Percentiles rank a stretch among this genome's conserved stretches.
Evolutionary conservation across 2,329 filamentous ascomycete genomes (phyloP).

Genomic region (Aspergillus alliaceus): DNA sequence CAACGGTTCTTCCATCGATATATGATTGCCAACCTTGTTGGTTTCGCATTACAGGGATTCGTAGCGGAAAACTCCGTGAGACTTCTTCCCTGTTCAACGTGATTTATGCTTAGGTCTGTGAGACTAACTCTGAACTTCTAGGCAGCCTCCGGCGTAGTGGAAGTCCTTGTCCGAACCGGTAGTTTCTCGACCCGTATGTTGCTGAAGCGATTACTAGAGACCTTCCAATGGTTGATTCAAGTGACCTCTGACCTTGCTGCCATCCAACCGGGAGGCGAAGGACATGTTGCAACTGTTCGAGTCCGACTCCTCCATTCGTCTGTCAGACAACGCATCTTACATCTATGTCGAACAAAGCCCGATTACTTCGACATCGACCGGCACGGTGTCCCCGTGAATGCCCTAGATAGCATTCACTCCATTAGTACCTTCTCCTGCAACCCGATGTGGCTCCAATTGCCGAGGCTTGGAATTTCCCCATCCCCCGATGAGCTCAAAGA

Average conservation of each 20-base stretch:
- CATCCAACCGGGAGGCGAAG: constrained; percentile 66
- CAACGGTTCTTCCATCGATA: constrained; percentile 76
- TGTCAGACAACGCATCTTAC: constrained; percentile 64
- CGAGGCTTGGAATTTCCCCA: constrained; percentile 67
- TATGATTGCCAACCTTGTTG: constrained; percentile 46
- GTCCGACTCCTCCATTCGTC: constrained; percentile 68
- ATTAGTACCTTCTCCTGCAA: constrained; percentile 67
- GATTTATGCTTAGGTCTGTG: background rate
- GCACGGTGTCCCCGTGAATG: constrained; percentile 68
- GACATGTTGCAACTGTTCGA: constrained; percentile 62
- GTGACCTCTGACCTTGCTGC: constrained; percentile 63
- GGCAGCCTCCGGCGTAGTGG: constrained; percentile 68
- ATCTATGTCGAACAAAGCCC: constrained; percentile 53
- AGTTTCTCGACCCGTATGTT: constrained; percentile 69
- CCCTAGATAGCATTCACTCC: constrained; percentile 70
- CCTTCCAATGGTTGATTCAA: constrained; percentile 71
- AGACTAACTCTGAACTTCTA: background rate
- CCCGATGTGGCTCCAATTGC: constrained; percentile 65
- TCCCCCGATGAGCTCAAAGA: constrained; percentile 60
- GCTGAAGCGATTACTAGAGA: constrained; percentile 65
- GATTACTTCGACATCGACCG: constrained; percentile 60
- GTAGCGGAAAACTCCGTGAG: constrained; percentile 22
- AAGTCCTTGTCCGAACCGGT: constrained; percentile 70
- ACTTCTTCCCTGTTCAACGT: no score
- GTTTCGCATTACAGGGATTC: constrained; percentile 22